Evolutionary conservation across 305 asterid genomes (phyloP), one percentile per base, ranked within the genome.

Genomic region (Fraxinus angustifolia): DNA sequence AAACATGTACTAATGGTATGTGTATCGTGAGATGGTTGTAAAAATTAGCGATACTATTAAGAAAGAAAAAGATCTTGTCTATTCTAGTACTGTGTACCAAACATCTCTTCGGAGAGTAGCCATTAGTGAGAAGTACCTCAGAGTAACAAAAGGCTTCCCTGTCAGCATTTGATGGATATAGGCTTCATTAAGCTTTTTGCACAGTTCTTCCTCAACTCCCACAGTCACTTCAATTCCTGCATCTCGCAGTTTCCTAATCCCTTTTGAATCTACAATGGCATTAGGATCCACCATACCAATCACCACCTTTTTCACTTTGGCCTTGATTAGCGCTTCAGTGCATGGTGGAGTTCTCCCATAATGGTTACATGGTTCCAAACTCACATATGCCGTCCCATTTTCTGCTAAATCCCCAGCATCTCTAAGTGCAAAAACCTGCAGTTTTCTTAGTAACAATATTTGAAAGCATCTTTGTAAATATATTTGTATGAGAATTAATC

Each of bases 261-360:
- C 99, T 14, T 81, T 90, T 72, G 98, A 92, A 75, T 95, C 98
- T 80, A 96, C 98, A 31, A 94, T 85, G 50, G 98, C 97, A 83
- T 94, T 96, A 65, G 97, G 98, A 85, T 96, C 97, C 38, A 93
- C 98, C 97, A 94, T 96, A 72, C 99, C 99, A 10, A 96, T 88
- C 81, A 94, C 98, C 76, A 96, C 98, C 11, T 83, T 90, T 86
- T 79, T 90, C 85, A 96, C 97, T 82, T 85, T 90, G 79, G 98
- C 97, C 78, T 91, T 90, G 85, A 96, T 96, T 34, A 96, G 85
- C 85, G 99, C 98, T 87, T 96, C 97, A 0, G 93, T 84, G 88
- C 99, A 96, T 30, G 99, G 97, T 31, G 99, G 98, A 82, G 99
- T 96, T 87, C 98, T 91, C 85, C 99, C 99, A 65, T 87, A 90